These are phyloP conservation scores for Syncephalastrum racemosum DNA, from an alignment of 371 early-diverging fungal genomes.

Conservation along the genomic window DNA sequence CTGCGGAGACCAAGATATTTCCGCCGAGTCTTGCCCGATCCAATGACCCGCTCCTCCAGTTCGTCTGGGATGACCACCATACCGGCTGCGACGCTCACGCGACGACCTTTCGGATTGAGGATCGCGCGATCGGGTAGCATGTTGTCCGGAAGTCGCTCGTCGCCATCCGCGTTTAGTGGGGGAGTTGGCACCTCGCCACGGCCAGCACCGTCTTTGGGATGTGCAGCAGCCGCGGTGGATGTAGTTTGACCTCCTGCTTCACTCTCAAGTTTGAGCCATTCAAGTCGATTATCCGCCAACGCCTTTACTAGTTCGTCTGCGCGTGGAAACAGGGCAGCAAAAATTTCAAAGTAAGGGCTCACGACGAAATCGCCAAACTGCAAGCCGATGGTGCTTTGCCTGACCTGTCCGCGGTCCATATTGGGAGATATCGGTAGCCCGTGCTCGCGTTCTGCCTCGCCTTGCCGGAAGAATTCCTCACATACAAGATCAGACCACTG, in stretches of 20 bases:
- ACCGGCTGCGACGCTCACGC: constrained; percentile 59
- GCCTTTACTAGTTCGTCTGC: constrained; percentile 42
- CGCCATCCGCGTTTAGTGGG: constrained; percentile 5
- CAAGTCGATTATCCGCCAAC: constrained; percentile 32
- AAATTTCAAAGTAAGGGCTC: constrained; percentile 80
- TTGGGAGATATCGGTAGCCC: constrained; percentile 81
- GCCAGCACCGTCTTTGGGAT: constrained; percentile 1
- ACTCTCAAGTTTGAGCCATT: constrained; percentile 39
- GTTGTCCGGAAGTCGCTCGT: constrained; percentile 27
- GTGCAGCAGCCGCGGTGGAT: neutral
- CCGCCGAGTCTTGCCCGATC: constrained; percentile 31
- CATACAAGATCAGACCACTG: constrained; percentile 86
- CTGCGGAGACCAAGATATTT: constrained; percentile 46
- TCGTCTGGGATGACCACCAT: constrained; percentile 55
- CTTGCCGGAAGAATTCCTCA: constrained; percentile 85
- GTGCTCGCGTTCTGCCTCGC: constrained; percentile 74
- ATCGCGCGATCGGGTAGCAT: constrained; percentile 40
- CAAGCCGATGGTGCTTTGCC: constrained; percentile 75
- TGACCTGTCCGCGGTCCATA: constrained; percentile 78
- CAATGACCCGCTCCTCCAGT: constrained; percentile 42
- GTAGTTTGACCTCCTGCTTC: neutral
- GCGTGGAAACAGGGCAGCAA: constrained; percentile 73
- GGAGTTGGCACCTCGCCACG: too few species aligned
- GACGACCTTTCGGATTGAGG: constrained; percentile 47
- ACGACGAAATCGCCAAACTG: constrained; percentile 86